Evolutionary conservation across 805 yeast genomes (phyloP).

Genomic region (Kazachstania africana): DNA sequence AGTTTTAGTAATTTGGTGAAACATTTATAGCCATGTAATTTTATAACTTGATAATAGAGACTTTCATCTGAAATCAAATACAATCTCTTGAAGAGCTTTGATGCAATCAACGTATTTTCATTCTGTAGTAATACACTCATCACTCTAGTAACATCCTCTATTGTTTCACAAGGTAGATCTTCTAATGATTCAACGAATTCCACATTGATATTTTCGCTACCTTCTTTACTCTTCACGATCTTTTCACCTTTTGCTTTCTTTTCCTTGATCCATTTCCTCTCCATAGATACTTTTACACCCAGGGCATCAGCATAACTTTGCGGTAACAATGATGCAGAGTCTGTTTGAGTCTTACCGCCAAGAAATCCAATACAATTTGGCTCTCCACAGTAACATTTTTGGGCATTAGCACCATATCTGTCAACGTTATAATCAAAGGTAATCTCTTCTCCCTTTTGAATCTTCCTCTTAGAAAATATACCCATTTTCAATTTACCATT

Average conservation of each 20-base stretch:
- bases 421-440: constrained; percentile 82
- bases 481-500: constrained; percentile 89
- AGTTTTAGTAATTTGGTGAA: constrained; percentile 45
- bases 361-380: constrained; percentile 83
- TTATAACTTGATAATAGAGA: constrained; percentile 49
- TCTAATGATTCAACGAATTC: constrained; percentile 52
- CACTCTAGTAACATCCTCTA: constrained; percentile 60
- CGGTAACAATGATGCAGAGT: constrained; percentile 74
- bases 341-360: constrained; percentile 97
- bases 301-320: constrained; percentile 76
- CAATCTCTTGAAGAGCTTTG: constrained; percentile 55
- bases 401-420: constrained; percentile 89
- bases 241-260: constrained; percentile 39
- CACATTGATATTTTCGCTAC: constrained; percentile 44
- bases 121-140: constrained; percentile 74
- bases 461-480: constrained; percentile 71
- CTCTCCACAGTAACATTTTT: constrained; percentile 90
- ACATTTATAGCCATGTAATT: constrained; percentile 80
- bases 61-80: constrained; percentile 31
- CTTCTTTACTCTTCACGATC: constrained; percentile 31
- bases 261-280: constrained; percentile 57
- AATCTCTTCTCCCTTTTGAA: constrained; percentile 72
- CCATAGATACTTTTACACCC: constrained; percentile 58
- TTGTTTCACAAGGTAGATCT: constrained; percentile 34
- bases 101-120: constrained; percentile 53